phyloP scores from a whole-genome alignment of 2,329 filamentous ascomycete species.

The Trichophyton schoenleinii region DNA sequence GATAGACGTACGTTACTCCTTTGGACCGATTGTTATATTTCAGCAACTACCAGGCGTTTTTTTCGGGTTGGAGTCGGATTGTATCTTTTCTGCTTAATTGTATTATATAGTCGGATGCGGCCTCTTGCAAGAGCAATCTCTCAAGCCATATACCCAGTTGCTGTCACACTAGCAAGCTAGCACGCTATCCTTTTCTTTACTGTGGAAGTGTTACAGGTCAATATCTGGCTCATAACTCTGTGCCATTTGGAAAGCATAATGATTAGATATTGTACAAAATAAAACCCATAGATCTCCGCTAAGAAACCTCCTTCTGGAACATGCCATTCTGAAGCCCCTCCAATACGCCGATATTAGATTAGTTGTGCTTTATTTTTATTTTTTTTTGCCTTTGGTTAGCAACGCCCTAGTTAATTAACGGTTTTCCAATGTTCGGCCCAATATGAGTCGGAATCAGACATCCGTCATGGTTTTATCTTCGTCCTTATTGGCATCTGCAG shows the following conservation, averaged over 20 bases:
- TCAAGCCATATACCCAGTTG: neutral
- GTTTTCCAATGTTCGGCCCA: neutral
- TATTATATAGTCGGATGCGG: slow-evolving; percentile 12
- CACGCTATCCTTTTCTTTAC: slow-evolving; percentile 2
- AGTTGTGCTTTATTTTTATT: neutral
- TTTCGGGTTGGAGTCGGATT: neutral
- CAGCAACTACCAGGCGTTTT: slow-evolving; percentile 1
- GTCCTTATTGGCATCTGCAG: slow-evolving; percentile 26
- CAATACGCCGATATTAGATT: neutral
- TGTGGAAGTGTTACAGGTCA: slow-evolving; percentile 7
- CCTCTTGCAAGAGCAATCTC: neutral
- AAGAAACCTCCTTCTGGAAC: neutral
- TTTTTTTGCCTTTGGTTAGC: neutral
- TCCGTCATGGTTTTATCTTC: slow-evolving; percentile 34
- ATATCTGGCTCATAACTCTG: neutral
- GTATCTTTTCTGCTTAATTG: slow-evolving; percentile 10
- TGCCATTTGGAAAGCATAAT: slow-evolving; percentile 3
- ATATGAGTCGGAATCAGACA: slow-evolving; percentile 17
- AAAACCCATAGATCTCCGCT: slow-evolving; percentile 12
- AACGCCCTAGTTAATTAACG: neutral
- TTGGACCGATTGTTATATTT: slow-evolving; percentile 4
- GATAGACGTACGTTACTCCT: neutral
- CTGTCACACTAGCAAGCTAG: neutral
- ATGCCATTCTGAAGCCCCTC: neutral
- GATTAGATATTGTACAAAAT: slow-evolving; percentile 11